Evolutionary conservation across 1,284 basidiomycete genomes (phyloP).

Genomic region (Leucoagaricus sp.): DNA sequence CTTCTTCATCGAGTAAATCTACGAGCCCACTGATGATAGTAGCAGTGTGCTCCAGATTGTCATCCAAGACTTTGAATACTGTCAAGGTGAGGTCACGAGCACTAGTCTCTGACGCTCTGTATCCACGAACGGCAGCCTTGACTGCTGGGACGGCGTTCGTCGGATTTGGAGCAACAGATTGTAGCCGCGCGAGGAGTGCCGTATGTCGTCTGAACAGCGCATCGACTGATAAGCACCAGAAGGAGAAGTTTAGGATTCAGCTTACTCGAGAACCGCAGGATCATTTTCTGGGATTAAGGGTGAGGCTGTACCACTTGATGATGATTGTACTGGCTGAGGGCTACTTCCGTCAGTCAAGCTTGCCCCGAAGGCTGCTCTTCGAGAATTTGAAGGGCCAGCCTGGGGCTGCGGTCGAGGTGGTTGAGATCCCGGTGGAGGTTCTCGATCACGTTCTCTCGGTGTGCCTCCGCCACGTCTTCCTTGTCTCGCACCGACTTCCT

Average conservation of each 20-base stretch:
- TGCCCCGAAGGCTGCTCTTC: conserved; percentile 67
- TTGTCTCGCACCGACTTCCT: conserved; percentile 45
- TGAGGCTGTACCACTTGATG: conserved; percentile 17
- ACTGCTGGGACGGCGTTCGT: conserved; percentile 75
- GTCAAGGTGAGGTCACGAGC: conserved; percentile 88
- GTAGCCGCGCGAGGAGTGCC: conserved; percentile 69
- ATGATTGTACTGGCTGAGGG: conserved; percentile 46
- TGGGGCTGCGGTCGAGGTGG: conserved; percentile 30
- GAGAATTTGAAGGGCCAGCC: conserved; percentile 36
- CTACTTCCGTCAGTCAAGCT: conserved; percentile 48
- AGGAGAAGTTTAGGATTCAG: conserved; percentile 16
- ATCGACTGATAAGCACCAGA: background rate
- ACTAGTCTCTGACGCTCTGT: conserved; percentile 75
- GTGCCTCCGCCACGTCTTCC: conserved; percentile 43
- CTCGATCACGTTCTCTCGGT: conserved; percentile 46
- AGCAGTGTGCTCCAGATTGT: conserved; percentile 74
- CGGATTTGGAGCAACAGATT: conserved; percentile 70
- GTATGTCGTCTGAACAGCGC: conserved; percentile 58
- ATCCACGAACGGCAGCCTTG: conserved; percentile 81
- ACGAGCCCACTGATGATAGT: conserved; percentile 80
- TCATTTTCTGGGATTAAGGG: conserved; percentile 40
- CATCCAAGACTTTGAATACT: conserved; percentile 83
- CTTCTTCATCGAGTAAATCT: conserved; percentile 81
- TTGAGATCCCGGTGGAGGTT: conserved; percentile 44
- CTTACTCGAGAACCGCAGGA: conserved; percentile 56